Evolutionary conservation across 148 eudicot species (phyloP).

Genomic region (Rhododendron ovatum): DNA sequence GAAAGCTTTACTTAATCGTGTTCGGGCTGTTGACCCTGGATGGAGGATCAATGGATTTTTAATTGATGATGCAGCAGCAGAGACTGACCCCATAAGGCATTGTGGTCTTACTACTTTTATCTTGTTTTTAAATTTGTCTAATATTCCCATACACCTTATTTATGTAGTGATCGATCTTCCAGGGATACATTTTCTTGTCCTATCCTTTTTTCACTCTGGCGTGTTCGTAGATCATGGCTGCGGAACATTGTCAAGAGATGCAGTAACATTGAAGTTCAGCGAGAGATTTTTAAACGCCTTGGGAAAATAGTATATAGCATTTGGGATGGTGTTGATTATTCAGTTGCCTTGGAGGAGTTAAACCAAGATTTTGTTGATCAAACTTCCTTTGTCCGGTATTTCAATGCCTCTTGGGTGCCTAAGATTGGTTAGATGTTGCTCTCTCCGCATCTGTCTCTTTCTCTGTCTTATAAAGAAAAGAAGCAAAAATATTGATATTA

Average conservation of each 20-base stretch:
- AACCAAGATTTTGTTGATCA: conserved; percentile 68
- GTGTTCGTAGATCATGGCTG: conserved; percentile 94
- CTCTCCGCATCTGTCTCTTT: not conserved
- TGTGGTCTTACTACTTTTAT: conserved; percentile 14
- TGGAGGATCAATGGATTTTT: conserved; percentile 82
- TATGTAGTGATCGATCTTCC: conserved; percentile 26
- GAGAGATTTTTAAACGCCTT: conserved; percentile 70
- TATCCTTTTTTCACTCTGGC: conserved; percentile 80
- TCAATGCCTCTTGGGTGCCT: conserved; percentile 83
- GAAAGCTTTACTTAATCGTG: conserved; percentile 73
- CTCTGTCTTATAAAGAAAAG: not conserved
- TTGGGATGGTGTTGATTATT: conserved; percentile 58
- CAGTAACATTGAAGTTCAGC: conserved; percentile 47
- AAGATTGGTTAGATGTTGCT: conserved; percentile 59
- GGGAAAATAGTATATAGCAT: conserved; percentile 66
- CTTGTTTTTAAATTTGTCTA: not conserved
- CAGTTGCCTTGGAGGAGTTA: conserved; percentile 46
- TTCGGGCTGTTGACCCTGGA: conserved; percentile 65
- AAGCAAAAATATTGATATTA: not conserved
- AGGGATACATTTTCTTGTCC: conserved; percentile 92
- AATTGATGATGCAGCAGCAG: conserved; percentile 88
- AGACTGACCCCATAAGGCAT: conserved; percentile 89
- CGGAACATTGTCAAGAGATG: conserved; percentile 74
- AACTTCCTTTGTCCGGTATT: conserved; percentile 71
- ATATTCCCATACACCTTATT: not conserved